Conservation (phyloP, 306 rosid species). For the Ormosia semicastrata region DNA sequence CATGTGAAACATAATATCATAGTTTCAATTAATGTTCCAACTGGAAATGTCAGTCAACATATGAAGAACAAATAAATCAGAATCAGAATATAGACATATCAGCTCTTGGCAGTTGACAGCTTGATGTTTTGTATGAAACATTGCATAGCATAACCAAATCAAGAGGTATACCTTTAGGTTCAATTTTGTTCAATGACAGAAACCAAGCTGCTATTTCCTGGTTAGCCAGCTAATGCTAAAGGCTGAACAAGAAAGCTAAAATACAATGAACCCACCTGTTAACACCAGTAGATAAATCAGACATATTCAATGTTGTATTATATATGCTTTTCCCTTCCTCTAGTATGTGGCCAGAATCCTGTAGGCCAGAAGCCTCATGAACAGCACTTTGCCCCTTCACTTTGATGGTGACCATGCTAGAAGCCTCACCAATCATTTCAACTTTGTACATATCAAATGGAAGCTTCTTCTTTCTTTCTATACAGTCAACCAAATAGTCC, state of each 20-base stretch:
- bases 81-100: background rate
- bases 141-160: constrained; percentile 8
- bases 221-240: constrained; percentile 15
- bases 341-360: constrained; percentile 90
- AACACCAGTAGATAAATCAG: constrained; percentile 82
- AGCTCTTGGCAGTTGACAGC: background rate
- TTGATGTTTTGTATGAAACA: constrained; percentile 1
- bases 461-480: constrained; percentile 75
- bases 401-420: constrained; percentile 88
- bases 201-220: background rate
- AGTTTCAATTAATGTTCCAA: constrained; percentile 20
- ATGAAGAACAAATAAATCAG: background rate
- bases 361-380: constrained; percentile 85
- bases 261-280: constrained; percentile 60
- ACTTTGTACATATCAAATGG: constrained; percentile 73
- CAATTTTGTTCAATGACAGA: background rate
- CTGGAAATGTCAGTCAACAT: background rate
- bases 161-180: constrained; percentile 11
- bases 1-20: background rate
- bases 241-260: constrained; percentile 9
- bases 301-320: constrained; percentile 88
- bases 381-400: constrained; percentile 94
- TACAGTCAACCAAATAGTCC: constrained; percentile 85
- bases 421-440: constrained; percentile 66
- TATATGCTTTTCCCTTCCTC: constrained; percentile 87